Conservation (phyloP, 805 yeast species). For the Candida maltosa region DNA sequence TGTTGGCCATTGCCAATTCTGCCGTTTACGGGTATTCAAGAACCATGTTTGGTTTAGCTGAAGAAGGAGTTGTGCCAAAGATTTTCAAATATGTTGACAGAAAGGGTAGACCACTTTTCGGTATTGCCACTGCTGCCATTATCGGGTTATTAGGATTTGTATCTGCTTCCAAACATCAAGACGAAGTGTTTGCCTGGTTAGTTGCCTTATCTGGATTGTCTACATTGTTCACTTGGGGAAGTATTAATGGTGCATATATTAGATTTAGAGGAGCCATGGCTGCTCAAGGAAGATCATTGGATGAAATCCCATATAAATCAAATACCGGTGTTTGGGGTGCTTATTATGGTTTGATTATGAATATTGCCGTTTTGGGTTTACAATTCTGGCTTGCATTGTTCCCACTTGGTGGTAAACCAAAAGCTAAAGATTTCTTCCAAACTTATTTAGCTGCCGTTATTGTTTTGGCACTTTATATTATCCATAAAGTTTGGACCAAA, state of each 20-base stretch:
- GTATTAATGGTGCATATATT: slow-evolving; percentile 28
- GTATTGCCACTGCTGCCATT: slow-evolving; percentile 29
- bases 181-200: slow-evolving; percentile 34
- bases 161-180: slow-evolving; percentile 35
- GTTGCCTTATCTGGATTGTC: slow-evolving; percentile 34
- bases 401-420: slow-evolving; percentile 25
- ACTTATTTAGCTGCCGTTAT: slow-evolving; percentile 51
- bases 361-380: slow-evolving; percentile 23
- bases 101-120: slow-evolving; percentile 38
- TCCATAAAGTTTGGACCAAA: slow-evolving; percentile 47
- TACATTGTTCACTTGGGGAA: slow-evolving; percentile 34
- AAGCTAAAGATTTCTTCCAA: slow-evolving; percentile 48
- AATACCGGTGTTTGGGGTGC: slow-evolving; percentile 42
- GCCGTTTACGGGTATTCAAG: slow-evolving; percentile 43
- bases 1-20: slow-evolving; percentile 41
- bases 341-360: slow-evolving; percentile 21
- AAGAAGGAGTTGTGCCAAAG: slow-evolving; percentile 38
- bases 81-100: slow-evolving; percentile 35
- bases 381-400: slow-evolving; percentile 35
- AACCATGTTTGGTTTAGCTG: slow-evolving; percentile 36
- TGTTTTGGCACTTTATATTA: slow-evolving; percentile 45
- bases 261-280: slow-evolving; percentile 30
- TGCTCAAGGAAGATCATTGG: slow-evolving; percentile 35
- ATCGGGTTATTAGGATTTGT: slow-evolving; percentile 39
- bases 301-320: slow-evolving; percentile 53